Evolutionary conservation across 2,329 filamentous ascomycete genomes (phyloP), one percentile per base, ranked within the genome.

Genomic region (Colletotrichum somersetense): DNA sequence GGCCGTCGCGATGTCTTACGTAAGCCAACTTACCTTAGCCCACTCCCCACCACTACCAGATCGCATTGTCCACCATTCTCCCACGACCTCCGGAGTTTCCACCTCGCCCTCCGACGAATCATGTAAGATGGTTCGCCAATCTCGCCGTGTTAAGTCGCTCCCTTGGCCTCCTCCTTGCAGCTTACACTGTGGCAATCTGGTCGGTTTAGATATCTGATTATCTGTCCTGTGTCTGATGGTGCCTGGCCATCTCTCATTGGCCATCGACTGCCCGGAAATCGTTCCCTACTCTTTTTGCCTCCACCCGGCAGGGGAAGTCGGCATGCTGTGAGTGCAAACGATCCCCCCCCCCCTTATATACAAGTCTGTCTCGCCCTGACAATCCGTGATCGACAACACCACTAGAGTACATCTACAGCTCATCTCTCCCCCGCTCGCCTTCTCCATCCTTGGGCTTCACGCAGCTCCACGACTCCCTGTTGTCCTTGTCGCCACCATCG

Each of bases 401-500:
- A 42, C 40, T 18, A n/a, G n/a, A n/a, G n/a, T n/a, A 42, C 14
- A 7, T 5, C 18, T 44, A 64, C 5, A 64, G 26, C 62, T 64
- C 6, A 12, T 71, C 57, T 30, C 59, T 33, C 48, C 55, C 66
- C 59, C 42, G 16, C 16, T 63, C 1, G 20, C 58, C 6, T 2
- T n/a, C 53, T 56, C 30, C 4, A 30, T 48, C 38, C 20, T 10
- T 23, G 1, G 5, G 33, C 59, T 52, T 55, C 59, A 66, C 69
- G 44, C 72, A 74, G 20, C 64, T 26, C 67, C 65, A 74, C 33
- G 69, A 68, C 38, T 46, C 64, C 33, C 46, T 61, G 20, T 56
- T 38, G 26, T 42, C 55, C 35, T 56, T n/a, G 18, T 74, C 65
- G 50, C 72, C 72, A 3, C 72, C 72, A 20, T 48, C 53, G 30